Evolutionary conservation across 768 basidiomycete species (phyloP), one percentile per base, ranked within the genome.

Genomic region (Suillus plorans): DNA sequence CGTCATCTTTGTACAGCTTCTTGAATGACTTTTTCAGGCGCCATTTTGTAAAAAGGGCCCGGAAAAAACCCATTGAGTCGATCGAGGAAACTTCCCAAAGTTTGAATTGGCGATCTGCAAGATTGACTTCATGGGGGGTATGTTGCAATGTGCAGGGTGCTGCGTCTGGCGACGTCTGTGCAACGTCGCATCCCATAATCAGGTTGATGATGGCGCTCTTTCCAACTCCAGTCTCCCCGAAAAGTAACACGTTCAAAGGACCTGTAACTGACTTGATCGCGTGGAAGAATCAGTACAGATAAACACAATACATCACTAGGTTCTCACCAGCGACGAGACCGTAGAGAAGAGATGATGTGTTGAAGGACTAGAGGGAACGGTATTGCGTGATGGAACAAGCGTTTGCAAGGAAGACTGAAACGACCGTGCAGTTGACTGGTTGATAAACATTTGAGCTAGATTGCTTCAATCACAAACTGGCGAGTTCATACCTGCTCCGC

Each of bases 171-270:
- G 79, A 80, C 4, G 74, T 74, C 6, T 63, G 37, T 0, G 80
- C 81, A 1, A 62, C 64, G 13, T 74, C 65, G 5, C 55, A 18
- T 34, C 74, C 76, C 36, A 69, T 69, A 22, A 83, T 66, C 77
- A 83, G 75, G 69, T 82, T 83, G 57, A 83, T 69, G 2, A 83
- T 65, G 3, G 79, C 80, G 64, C 82, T 83, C 68, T 83, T 83
- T 14, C 78, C 77, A 3, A 77, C 66, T 18, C 81, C 81, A 4
- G 76, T 75, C 52, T 82, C 80, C 1, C 82, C 81, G 49, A 82
- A 83, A 25, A 82, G 53, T 18, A 82, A 71, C n/a, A 82, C 59
- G 60, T 82, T 82, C 34, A 66, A 37, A 61, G 60, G 8, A 58
- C 37, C 37, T 9, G 37, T 16, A 39, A 18, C 14, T 25, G 57